Conservation (phyloP, 177 flowering plant species). For the Telopea speciosissima region DNA sequence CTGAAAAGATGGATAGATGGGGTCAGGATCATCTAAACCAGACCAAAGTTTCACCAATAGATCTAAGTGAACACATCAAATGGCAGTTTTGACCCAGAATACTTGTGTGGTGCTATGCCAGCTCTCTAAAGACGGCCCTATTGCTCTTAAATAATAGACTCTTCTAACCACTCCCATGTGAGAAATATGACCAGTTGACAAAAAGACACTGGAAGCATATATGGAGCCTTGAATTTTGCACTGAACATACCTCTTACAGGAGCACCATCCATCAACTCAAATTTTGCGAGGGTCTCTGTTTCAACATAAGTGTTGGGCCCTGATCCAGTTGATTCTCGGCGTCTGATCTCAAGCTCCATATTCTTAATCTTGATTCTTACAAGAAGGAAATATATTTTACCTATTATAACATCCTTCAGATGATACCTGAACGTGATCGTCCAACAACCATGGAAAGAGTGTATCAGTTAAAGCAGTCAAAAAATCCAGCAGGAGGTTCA, state of each 20-base stretch:
- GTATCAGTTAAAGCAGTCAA: background rate
- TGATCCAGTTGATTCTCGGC: conserved; percentile 95
- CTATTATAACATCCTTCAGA: conserved; percentile 91
- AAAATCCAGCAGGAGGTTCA: background rate
- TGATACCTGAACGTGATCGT: conserved; percentile 56
- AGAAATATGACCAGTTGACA: no score
- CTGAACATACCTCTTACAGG: conserved; percentile 80
- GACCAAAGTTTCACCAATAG: no score
- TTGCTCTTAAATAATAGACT: no score
- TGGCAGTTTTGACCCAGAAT: no score
- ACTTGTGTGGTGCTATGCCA: no score
- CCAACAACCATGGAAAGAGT: background rate
- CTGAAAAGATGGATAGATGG: no score
- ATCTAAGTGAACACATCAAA: no score
- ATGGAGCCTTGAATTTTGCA: background rate
- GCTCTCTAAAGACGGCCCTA: no score
- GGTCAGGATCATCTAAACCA: no score
- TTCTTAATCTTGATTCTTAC: conserved; percentile 94
- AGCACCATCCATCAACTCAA: conserved; percentile 98
- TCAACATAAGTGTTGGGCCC: conserved; percentile 96
- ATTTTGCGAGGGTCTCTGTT: conserved; percentile 95
- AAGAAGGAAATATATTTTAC: conserved; percentile 93
- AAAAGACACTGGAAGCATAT: no score
- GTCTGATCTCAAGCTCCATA: conserved; percentile 97
- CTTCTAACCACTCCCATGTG: no score